These are phyloP conservation scores for Mayamaea pseudoterrestris DNA, from an alignment of 108 stramenopile genomes.

Conservation along the genomic window DNA sequence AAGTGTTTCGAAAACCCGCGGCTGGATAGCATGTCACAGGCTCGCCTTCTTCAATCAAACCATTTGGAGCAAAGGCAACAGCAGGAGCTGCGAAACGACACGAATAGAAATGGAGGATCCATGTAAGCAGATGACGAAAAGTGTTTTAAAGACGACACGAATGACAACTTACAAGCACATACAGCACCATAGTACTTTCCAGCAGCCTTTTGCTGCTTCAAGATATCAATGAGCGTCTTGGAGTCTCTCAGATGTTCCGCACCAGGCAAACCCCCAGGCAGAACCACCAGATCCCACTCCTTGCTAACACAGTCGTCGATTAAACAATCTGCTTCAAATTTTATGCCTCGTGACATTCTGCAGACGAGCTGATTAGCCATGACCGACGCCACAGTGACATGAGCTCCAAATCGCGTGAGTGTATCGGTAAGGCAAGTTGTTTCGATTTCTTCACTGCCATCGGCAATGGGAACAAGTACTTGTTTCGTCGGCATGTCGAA, in stretches of 20 bases:
- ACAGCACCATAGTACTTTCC: conserved; percentile 64
- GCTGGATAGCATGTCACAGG: conserved; percentile 89
- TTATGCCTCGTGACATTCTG: conserved; percentile 75
- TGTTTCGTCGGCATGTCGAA: conserved; percentile 36
- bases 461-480: conserved; percentile 91
- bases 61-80: conserved; percentile 62
- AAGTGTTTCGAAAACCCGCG: conserved; percentile 41
- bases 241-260: conserved; percentile 76
- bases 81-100: too few species aligned
- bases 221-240: conserved; percentile 34
- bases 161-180: too few species aligned
- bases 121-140: too few species aligned
- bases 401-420: conserved; percentile 80
- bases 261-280: conserved; percentile 76
- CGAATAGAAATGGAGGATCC: too few species aligned
- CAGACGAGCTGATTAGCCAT: conserved; percentile 65
- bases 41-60: conserved; percentile 35
- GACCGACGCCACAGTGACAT: conserved; percentile 85
- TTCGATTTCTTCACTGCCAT: conserved; percentile 96
- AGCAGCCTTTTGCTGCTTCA: conserved; percentile 54
- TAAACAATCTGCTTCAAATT: conserved; percentile 71
- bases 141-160: too few species aligned
- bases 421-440: conserved; percentile 92
- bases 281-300: conserved; percentile 76
- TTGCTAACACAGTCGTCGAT: conserved; percentile 71